phyloP scores from a whole-genome alignment of 2,329 filamentous ascomycete species.

The Epichloe sibirici region DNA sequence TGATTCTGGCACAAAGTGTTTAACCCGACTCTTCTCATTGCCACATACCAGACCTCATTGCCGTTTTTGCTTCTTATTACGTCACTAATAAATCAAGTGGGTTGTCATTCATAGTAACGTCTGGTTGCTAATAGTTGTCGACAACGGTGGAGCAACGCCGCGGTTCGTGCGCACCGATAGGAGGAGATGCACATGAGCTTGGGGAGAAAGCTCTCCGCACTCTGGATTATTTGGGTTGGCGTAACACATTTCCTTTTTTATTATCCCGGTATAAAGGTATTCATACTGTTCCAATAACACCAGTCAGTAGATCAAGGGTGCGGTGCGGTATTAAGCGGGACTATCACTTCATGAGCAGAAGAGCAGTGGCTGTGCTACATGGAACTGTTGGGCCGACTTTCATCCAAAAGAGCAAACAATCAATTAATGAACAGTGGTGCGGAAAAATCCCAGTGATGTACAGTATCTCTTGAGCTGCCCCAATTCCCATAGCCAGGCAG shows the following conservation, averaged over 20 bases:
- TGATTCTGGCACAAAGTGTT: too few relatives aligned
- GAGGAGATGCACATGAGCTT: background rate
- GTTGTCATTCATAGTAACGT: too few relatives aligned
- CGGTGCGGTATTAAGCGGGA: background rate
- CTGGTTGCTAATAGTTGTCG: too few relatives aligned
- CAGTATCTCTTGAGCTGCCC: background rate
- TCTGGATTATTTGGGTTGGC: too few relatives aligned
- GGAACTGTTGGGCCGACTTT: background rate
- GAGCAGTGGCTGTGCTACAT: background rate
- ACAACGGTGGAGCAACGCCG: too few relatives aligned
- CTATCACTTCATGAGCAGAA: background rate
- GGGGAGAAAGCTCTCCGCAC: background rate
- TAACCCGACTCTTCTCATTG: too few relatives aligned
- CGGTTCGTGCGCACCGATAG: background rate
- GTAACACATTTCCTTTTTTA: too few relatives aligned
- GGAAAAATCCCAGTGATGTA: background rate
- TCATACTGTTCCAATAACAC: background rate
- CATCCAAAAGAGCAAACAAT: background rate
- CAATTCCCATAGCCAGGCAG: background rate
- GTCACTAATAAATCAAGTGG: too few relatives aligned
- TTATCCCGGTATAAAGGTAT: too few relatives aligned
- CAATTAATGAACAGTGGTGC: background rate
- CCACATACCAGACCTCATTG: too few relatives aligned
- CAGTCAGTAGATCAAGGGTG: background rate
- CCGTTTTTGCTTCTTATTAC: too few relatives aligned